Base-by-base conservation (phyloP, 2,329 filamentous ascomycete species). In the Samsoniella hepiali region DNA sequence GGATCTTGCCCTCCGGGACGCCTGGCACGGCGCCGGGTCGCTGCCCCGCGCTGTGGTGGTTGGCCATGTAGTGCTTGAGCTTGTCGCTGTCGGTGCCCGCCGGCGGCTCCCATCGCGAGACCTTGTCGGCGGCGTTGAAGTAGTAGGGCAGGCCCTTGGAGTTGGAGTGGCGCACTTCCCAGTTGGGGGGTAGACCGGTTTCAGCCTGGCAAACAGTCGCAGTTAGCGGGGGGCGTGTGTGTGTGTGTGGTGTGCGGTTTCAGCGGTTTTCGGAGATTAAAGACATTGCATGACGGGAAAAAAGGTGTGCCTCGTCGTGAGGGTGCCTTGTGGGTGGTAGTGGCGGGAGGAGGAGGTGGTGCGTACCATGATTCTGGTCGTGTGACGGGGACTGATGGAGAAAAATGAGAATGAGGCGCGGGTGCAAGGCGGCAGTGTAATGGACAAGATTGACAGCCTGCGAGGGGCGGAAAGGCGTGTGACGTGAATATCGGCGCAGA, bases 91-190 rank as follows among this genome's bases (percentile, higher is more conserved):
- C 91, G 70, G 93, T 95, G 67, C 89, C 91, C 51, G 85, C 76
- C 9, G 95, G 95, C 3, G 95, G 94, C 75, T 98, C 95, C 95
- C 95, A 99, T 78, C 91, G 87, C 67, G 95, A 98, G 74, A 92
- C 88, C 76, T 93, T 94, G 67, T 92, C 91, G 69, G 79, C 80
- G 53, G 89, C 82, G 79, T 97, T 96, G 89, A 97, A 98, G 82
- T 98, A 99, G 83, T 99, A 99, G 44, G 95, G 95, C 42, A 98
- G 89, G 79, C 96, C 96, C 82, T 97, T 98, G 78, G 92, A 96
- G 82, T 97, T 96, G 77, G 92, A 97, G 81, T 96, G 92, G 76
- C 95, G 92, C 74, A 99, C 92, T 81, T 98, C 95, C 93, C 94
- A 97, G 76, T 88, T 87, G 57, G 87, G 77, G 66, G 93, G 93